phyloP scores from a whole-genome alignment of 2,329 filamentous ascomycete genomes.

The Sporothrix pseudoabietina region DNA sequence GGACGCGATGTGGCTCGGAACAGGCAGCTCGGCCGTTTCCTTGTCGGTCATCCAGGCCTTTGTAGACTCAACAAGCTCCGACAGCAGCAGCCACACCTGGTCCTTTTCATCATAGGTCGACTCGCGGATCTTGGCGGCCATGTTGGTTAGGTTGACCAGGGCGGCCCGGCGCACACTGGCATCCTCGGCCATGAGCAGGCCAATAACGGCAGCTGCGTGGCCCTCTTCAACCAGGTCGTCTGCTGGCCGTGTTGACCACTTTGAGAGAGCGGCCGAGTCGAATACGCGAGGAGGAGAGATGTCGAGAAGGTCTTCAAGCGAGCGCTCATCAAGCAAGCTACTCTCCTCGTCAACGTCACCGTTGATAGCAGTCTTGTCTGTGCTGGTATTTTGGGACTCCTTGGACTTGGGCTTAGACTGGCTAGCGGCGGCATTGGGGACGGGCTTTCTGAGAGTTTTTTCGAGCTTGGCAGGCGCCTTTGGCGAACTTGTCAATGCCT shows the following conservation, averaged over 20 bases:
- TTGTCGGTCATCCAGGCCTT: conserved; percentile 52
- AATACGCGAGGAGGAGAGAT: conserved; percentile 50
- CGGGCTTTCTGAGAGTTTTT: conserved; percentile 22
- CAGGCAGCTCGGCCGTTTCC: conserved; percentile 43
- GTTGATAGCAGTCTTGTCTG: background rate
- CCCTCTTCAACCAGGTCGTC: conserved; percentile 80
- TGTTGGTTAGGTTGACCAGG: conserved; percentile 66
- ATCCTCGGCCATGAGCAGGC: conserved; percentile 75
- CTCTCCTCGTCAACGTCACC: background rate
- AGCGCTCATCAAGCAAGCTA: conserved; percentile 44
- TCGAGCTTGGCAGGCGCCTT: conserved; percentile 33
- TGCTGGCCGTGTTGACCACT: conserved; percentile 75
- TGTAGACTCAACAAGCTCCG: conserved; percentile 77
- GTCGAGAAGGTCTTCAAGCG: conserved; percentile 57
- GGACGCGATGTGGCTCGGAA: conserved; percentile 74
- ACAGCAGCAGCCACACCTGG: conserved; percentile 76
- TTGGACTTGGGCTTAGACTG: background rate
- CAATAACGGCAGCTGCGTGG: conserved; percentile 67
- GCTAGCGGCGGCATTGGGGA: background rate
- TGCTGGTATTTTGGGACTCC: background rate
- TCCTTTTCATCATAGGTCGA: conserved; percentile 75
- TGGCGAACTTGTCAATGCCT: conserved; percentile 45
- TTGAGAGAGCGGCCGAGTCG: conserved; percentile 57
- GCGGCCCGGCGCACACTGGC: conserved; percentile 78
- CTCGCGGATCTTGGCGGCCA: conserved; percentile 63